Conservation (phyloP, 2,329 filamentous ascomycete genomes). For the Apiospora rasikravindrae region DNA sequence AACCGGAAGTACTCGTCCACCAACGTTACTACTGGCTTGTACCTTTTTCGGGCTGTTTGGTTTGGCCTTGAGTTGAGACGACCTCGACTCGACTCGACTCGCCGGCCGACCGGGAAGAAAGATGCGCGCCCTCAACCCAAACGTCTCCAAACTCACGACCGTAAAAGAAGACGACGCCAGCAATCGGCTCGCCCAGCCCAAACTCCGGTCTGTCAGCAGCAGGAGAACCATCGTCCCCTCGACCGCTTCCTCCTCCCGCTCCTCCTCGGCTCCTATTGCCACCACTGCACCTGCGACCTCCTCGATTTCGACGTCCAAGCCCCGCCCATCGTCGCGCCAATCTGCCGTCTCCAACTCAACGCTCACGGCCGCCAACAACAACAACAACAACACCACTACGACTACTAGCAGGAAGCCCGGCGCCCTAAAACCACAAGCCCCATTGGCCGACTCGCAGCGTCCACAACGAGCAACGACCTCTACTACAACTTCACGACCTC, state of each 20-base stretch:
- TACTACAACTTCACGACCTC: neutral
- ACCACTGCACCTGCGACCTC: neutral
- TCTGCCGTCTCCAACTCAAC: conserved; percentile 22
- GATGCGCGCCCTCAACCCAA: conserved; percentile 21
- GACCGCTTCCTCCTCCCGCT: conserved; percentile 2
- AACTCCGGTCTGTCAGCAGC: conserved; percentile 4
- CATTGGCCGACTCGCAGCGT: neutral
- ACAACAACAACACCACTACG: neutral
- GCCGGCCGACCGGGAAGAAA: conserved; percentile 9
- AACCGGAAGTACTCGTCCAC: conserved; percentile 6
- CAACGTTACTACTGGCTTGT: conserved; percentile 9
- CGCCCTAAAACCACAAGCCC: neutral
- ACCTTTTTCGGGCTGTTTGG: conserved; percentile 6
- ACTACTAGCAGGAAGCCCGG: neutral
- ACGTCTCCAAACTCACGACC: conserved; percentile 19
- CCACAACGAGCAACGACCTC: neutral
- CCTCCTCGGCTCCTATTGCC: conserved; percentile 6
- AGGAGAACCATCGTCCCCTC: neutral
- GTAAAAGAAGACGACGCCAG: conserved; percentile 16
- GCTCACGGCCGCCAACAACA: conserved; percentile 3
- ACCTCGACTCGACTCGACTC: conserved; percentile 13
- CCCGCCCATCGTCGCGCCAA: conserved; percentile 24
- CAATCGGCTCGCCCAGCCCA: conserved; percentile 10
- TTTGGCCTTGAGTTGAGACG: conserved; percentile 16
- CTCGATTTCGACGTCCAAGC: conserved; percentile 16